Percentiles rank a stretch among this genome's conserved stretches.
Conservation (phyloP, 2,329 filamentous ascomycete species). For the Cladophialophora chaetospira region DNA sequence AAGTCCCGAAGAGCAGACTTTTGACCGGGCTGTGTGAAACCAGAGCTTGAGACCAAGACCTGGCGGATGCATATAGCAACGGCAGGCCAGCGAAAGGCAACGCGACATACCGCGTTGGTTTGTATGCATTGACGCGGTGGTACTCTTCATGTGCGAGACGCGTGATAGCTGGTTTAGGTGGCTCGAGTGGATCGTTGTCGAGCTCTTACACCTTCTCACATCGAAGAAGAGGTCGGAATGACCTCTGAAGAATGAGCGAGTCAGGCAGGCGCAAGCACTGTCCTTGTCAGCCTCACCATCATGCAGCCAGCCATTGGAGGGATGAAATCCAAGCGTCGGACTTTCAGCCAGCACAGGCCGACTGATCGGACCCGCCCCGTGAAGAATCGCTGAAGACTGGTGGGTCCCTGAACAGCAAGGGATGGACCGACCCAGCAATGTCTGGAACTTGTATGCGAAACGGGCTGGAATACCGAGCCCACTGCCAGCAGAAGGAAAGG, state of each 20-base stretch:
- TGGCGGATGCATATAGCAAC: not conserved
- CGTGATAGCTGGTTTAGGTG: too few species aligned
- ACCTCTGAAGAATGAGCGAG: too few species aligned
- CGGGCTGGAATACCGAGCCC: too few species aligned
- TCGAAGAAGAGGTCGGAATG: too few species aligned
- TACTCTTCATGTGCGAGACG: not conserved
- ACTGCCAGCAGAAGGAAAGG: too few species aligned
- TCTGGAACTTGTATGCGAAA: too few species aligned
- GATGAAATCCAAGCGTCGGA: too few species aligned
- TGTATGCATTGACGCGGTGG: not conserved
- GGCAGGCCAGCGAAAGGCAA: not conserved
- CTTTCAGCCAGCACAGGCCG: not conserved
- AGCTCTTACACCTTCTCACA: too few species aligned
- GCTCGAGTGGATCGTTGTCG: too few species aligned
- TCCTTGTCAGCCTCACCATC: too few species aligned
- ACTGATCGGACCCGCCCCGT: not conserved
- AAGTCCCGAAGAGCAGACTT: not conserved
- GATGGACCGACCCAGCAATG: not conserved
- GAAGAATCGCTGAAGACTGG: not conserved
- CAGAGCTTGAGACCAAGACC: not conserved
- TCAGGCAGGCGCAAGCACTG: too few species aligned
- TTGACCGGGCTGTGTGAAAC: not conserved
- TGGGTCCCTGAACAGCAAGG: not conserved
- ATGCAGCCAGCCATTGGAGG: too few species aligned
- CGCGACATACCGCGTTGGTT: not conserved